Base-by-base conservation (phyloP, 1,139 yeast genomes). In the Pichia sp. region DNA sequence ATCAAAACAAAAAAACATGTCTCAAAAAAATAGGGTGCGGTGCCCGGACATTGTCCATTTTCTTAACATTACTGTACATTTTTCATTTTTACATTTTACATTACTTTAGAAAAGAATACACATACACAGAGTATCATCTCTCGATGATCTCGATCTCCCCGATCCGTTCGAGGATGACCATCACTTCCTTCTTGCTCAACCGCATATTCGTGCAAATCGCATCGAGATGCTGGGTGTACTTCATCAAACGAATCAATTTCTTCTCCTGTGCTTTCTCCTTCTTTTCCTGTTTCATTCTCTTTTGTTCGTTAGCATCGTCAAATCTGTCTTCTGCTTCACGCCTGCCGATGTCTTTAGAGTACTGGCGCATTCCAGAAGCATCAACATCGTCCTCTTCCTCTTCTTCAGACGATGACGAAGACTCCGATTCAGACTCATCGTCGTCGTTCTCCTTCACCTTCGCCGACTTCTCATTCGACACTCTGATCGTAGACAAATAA, bases 191-290 rank as follows among this genome's bases (percentile, higher is more conserved):
- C 12, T 31, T 36, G 7, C 50, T 36, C 20, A 46, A 27, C 12
- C 31, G 34, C 52, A 58, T 40, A 10, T 27, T 37, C 8, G 61
- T 51, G 32, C 58, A 52, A 19, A 53, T 52, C 3, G 50, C 33
- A 30, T 57, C 59, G 44, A 56, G 38, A 21, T 52, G 56, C 15
- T 38, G 42, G 7, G 48, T 43, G n/a, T 48, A 39, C 24, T 45
- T 44, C 30, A 53, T 59, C 38, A 83, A 67, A 51, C 77, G 67
- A 1, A 71, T 66, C 32, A 85, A 60, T 31, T 67, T 60, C 10
- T 63, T 57, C 59, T 67, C 71, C 53, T 72, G 73, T 22, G 61
- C 62, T 54, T 57, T 57, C 51, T 47, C 51, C 52, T 58, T 58
- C 57, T 57, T 57, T 51, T 45, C 50, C 51, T 58, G 57, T 57